phyloP scores from a whole-genome alignment of 257 asterid species.

The Forsythia viridissima region DNA sequence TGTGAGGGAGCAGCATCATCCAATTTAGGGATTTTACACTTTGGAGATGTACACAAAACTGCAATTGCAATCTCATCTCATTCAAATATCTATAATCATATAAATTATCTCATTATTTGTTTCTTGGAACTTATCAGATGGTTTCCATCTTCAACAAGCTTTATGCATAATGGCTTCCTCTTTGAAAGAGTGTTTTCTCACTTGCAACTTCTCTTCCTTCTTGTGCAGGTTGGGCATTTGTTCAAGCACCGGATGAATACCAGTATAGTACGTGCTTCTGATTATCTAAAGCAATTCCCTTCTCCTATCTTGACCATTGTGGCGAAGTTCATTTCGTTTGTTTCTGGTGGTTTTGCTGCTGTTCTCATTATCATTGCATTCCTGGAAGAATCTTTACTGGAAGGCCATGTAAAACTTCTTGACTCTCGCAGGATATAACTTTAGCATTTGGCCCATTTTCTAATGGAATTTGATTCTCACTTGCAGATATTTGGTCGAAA shows the following conservation, averaged over 20 bases:
- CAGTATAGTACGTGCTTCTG: slow-evolving; percentile 78
- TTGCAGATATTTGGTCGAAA: slow-evolving; percentile 94
- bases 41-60: background rate
- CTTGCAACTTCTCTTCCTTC: slow-evolving; percentile 9
- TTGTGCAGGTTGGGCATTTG: slow-evolving; percentile 85
- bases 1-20: background rate
- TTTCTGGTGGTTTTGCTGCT: slow-evolving; percentile 99
- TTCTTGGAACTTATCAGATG: slow-evolving; percentile 1
- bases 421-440: slow-evolving; percentile 6
- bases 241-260: slow-evolving; percentile 90
- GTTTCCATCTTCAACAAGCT: background rate
- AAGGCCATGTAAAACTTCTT: slow-evolving; percentile 82
- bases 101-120: slow-evolving; percentile 2
- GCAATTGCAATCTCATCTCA: background rate
- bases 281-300: slow-evolving; percentile 90
- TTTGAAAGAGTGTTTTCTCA: slow-evolving; percentile 8
- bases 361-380: slow-evolving; percentile 92
- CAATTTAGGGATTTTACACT: background rate
- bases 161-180: slow-evolving; percentile 14
- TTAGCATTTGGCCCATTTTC: background rate
- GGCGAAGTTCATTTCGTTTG: slow-evolving; percentile 94
- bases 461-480: slow-evolving; percentile 22
- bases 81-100: slow-evolving; percentile 1
- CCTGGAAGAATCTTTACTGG: slow-evolving; percentile 93
- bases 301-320: slow-evolving; percentile 79